Conservation (phyloP, 352 stramenopile species). For the Chrysophaeum taylorii region DNA sequence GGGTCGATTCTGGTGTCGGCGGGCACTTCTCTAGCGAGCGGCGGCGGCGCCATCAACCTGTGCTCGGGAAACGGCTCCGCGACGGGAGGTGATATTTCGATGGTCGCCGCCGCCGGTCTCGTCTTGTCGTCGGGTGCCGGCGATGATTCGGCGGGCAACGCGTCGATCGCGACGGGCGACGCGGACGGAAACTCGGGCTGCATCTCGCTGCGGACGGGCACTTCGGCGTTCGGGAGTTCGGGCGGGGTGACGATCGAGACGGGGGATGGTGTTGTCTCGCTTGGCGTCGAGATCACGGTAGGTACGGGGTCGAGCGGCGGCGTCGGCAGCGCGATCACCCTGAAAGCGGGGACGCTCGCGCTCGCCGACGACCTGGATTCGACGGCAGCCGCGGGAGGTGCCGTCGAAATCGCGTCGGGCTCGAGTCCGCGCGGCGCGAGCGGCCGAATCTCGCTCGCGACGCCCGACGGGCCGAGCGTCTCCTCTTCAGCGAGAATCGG, state of each 20-base stretch:
- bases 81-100: too few relatives aligned
- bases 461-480: slow-evolving; percentile 21
- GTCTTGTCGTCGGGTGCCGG: slow-evolving; percentile 4
- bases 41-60: slow-evolving; percentile 10
- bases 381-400: too few relatives aligned
- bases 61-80: slow-evolving; percentile 8
- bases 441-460: slow-evolving; percentile 24
- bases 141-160: neutral
- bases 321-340: slow-evolving; percentile 11
- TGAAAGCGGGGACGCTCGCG: slow-evolving; percentile 8
- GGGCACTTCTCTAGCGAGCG: slow-evolving; percentile 8
- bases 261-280: too few relatives aligned
- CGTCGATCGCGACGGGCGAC: slow-evolving; percentile 24
- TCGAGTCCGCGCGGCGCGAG: slow-evolving; percentile 21
- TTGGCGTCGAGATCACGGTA: slow-evolving; percentile 34
- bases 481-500: slow-evolving; percentile 42
- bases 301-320: slow-evolving; percentile 15
- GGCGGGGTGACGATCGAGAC: slow-evolving; percentile 49
- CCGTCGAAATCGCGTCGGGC: too few relatives aligned
- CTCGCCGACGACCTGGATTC: too few relatives aligned
- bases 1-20: slow-evolving; percentile 15
- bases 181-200: slow-evolving; percentile 16
- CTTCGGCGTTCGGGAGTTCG: neutral
- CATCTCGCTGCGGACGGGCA: neutral
- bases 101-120: slow-evolving; percentile 15